phyloP scores from a whole-genome alignment of 192 early-diverging fungal genomes.

The Rhizoclosmatium globosum region DNA sequence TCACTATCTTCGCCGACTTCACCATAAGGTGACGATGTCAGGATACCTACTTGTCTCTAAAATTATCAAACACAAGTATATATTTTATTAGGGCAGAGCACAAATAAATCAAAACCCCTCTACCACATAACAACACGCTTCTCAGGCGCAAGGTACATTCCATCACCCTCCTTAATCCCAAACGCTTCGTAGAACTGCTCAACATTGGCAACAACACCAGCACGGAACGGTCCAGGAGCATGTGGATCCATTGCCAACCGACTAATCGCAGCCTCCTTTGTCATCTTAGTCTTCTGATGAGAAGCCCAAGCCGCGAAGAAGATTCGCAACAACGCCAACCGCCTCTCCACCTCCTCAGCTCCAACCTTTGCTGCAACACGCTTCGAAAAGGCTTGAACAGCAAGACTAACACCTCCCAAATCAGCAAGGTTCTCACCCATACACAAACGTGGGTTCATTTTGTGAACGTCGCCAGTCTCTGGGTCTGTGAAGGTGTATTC shows the following conservation, averaged over 20 bases:
- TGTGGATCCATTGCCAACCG: constrained; percentile 23
- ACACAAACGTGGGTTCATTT: constrained; percentile 12
- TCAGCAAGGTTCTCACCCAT: constrained; percentile 53
- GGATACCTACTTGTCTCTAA: no score
- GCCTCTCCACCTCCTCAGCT: no score
- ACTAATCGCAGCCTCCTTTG: constrained; percentile 14
- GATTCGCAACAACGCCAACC: constrained; percentile 3
- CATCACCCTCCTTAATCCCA: constrained; percentile 22
- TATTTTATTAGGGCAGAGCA: no score
- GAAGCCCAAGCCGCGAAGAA: constrained; percentile 26
- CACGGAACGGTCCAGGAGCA: constrained; percentile 8
- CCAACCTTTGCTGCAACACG: not conserved
- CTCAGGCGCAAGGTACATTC: constrained; percentile 11
- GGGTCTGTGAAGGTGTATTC: constrained; percentile 21
- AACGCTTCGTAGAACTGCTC: constrained; percentile 27
- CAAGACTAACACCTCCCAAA: constrained; percentile 43
- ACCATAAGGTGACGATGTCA: no score
- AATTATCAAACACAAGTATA: no score
- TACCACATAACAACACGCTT: constrained; percentile 34
- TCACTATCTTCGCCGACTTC: no score
- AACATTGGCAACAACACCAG: constrained; percentile 17
- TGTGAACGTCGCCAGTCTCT: constrained; percentile 32
- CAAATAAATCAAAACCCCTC: no score
- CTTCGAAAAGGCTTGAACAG: constrained; percentile 13
- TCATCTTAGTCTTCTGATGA: constrained; percentile 13